Evolutionary conservation across 2,329 filamentous ascomycete species (phyloP), one percentile per base, ranked within the genome.

Genomic region (Rhinocladiella similis): DNA sequence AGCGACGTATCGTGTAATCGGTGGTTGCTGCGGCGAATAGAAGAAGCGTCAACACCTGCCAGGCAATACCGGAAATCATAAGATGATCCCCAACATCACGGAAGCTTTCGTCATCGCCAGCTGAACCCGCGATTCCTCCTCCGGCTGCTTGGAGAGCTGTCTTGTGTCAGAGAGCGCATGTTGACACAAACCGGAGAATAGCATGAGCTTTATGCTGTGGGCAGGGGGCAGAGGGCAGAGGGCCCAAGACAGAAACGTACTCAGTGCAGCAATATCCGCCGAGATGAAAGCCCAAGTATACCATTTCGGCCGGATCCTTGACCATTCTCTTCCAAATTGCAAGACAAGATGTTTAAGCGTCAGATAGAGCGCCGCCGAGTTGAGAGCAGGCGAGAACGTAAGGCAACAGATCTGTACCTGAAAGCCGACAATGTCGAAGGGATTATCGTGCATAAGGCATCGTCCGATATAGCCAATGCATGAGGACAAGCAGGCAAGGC

Each of bases 231-330:
- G 4, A 25, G 22, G 4, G 4, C 22, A 25, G 22, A 25, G 4
- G 7, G 22, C 7, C 22, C 22, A 7, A 25, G 4, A 7, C 4
- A 25, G 7, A 81, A 10, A 38, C 35, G 5, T 38, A 38, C 35
- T 60, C 14, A 86, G 75, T n/a, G 78, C 81, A 49, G 81, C 64
- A 41, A 85, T 60, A 60, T 86, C 83, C 63, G 79, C 82, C 14
- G 72, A 67, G 61, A 85, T 80, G 70, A 86, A 86, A 56, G 85
- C 77, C 67, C 78, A 78, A 7, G 82, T 83, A 67, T 83, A 84
- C 51, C 76, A 71, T 3, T 70, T 69, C 6, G 79, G 77, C 22
- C 71, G 73, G 47, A 81, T 71, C 27, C 73, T 72, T 20, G 77
- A 80, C 59, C 78, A 69, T 48, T 77, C 69, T 2, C 72, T 67